Conservation (phyloP, 2,329 filamentous ascomycete genomes). For the Arthrobotrys conoides region DNA sequence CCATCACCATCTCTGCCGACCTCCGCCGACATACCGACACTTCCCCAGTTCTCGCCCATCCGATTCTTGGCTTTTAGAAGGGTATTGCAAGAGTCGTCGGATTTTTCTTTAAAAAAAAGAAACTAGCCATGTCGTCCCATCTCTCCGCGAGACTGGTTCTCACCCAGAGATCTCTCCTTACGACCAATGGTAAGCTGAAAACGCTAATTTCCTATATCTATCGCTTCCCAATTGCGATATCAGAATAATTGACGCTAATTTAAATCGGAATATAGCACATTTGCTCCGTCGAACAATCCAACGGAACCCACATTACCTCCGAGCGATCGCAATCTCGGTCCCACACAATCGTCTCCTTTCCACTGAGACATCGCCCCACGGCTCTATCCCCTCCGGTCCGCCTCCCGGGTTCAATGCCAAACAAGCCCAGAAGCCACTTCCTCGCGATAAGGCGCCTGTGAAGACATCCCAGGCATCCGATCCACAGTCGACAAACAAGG, state of each 20-base stretch:
- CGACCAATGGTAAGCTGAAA: conserved; percentile 44
- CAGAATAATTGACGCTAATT: not conserved
- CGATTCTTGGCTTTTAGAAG: not conserved
- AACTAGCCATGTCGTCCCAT: conserved; percentile 49
- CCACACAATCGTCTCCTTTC: conserved; percentile 64
- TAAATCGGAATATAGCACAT: conserved; percentile 27
- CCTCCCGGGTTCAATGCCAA: conserved; percentile 93
- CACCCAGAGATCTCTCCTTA: conserved; percentile 51
- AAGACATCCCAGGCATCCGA: conserved; percentile 65
- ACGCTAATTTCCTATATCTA: not conserved
- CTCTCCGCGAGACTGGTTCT: conserved; percentile 60
- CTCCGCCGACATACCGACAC: conserved; percentile 20
- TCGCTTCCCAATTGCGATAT: not conserved
- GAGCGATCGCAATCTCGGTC: conserved; percentile 52
- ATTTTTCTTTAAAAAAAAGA: not conserved
- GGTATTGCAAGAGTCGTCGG: conserved; percentile 12
- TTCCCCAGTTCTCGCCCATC: conserved; percentile 19
- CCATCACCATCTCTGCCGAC: conserved; percentile 14
- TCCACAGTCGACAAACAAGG: conserved; percentile 65
- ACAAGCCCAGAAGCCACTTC: conserved; percentile 86
- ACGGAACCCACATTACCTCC: conserved; percentile 56
- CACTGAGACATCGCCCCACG: conserved; percentile 73
- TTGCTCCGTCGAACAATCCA: conserved; percentile 50
- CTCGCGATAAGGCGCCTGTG: conserved; percentile 70
- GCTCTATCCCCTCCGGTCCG: conserved; percentile 73